These are phyloP conservation scores for Aspergillus sp. DNA, from an alignment of 2,329 filamentous ascomycete species.

Conservation along the genomic window DNA sequence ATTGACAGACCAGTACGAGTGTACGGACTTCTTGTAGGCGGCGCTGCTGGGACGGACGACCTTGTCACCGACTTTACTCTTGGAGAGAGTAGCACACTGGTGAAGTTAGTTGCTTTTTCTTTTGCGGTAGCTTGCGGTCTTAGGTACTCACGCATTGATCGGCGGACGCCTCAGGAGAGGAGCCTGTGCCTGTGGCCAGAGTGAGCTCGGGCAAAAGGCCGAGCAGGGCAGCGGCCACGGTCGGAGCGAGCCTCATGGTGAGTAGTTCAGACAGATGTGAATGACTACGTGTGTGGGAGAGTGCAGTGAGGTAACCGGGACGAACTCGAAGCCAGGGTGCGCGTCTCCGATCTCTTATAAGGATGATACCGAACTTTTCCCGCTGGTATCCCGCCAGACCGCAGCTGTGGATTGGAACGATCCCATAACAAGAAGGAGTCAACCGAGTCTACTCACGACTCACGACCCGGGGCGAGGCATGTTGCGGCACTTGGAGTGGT, in stretches of 20 bases:
- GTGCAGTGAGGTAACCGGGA: background rate
- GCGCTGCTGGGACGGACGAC: constrained; percentile 18
- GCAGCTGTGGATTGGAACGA: too few species aligned
- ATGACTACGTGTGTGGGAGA: background rate
- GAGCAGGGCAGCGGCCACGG: constrained; percentile 1
- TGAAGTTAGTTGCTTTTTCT: background rate
- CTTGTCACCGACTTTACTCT: constrained; percentile 13
- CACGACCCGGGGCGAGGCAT: too few species aligned
- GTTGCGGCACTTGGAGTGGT: too few species aligned
- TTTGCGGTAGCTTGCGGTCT: background rate
- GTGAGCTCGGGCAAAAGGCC: background rate
- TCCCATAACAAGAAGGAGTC: too few species aligned
- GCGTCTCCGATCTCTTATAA: background rate
- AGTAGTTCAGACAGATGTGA: background rate
- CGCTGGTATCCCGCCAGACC: too few species aligned
- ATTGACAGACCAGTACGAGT: constrained; percentile 26
- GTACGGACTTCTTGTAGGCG: constrained; percentile 21
- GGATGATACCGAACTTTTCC: background rate
- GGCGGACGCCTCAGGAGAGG: background rate
- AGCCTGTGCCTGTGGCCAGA: background rate
- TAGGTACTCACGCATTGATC: background rate
- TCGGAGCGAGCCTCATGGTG: constrained; percentile 3
- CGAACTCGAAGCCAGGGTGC: background rate
- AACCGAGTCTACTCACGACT: too few species aligned
- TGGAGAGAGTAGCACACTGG: constrained; percentile 13